Evolutionary conservation across 2,329 filamentous ascomycete genomes (phyloP), one percentile per base, ranked within the genome.

Genomic region (Paracamarosporium sp.): DNA sequence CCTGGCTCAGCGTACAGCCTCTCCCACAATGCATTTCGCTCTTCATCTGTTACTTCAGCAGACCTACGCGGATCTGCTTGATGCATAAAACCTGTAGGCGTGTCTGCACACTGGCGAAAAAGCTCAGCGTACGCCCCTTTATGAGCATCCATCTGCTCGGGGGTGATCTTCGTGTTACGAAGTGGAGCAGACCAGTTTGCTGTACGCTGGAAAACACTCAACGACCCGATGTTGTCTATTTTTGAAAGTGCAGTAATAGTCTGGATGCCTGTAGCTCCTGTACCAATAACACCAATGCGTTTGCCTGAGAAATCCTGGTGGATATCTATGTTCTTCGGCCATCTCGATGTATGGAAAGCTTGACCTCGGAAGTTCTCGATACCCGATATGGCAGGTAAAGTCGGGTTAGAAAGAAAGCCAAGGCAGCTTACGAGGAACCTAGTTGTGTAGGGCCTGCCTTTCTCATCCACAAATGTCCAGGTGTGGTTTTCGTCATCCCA

Each of bases 111-210:
- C 45, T 55, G 47, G 45, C 58, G 55, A 53, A 77, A 75, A 20
- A 73, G 75, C 57, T 45, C 60, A 57, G 66, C 68, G 60, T 77
- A 79, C 65, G 63, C 62, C 27, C 55, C 70, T 36, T 67, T 65
- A 53, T 65, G 62, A 33, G 53, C 56, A 31, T 63, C 55, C 79
- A 78, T 57, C 53, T 70, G 56, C 77, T 78, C 52, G 72, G 67
- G 11, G 53, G 56, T 35, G 25, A 65, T 59, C 27, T 41, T 30
- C 13, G 12, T 30, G 31, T 60, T 62, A 13, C 53, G 36, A 25
- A 89, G 87, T 0, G 86, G 86, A 0, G 89, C 65, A 0, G 84
- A 85, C n/a, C 86, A 76, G 58, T 88, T 89, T 0, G 87, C 86
- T 1, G 85, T 89, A 5, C 87, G 82, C 67, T 89, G 86, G 73